Conservation (phyloP, 1,139 yeast genomes). For the Sporopachydermia cereana region DNA sequence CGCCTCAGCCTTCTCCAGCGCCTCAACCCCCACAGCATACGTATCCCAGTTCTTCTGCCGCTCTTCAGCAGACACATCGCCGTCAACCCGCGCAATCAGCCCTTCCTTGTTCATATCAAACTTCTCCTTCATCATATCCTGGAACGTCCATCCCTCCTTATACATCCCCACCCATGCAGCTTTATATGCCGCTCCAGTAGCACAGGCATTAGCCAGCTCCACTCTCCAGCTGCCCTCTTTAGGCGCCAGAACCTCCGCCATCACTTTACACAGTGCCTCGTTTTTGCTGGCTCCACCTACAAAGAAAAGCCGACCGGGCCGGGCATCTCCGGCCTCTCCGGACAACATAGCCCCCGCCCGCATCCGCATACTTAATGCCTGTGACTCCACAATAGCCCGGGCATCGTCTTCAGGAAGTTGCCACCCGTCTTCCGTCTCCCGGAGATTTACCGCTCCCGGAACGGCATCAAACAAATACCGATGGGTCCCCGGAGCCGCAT, state of each 20-base stretch:
- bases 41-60: constrained; percentile 19
- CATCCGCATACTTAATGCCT: constrained; percentile 72
- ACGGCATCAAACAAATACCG: constrained; percentile 13
- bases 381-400: constrained; percentile 70
- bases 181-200: constrained; percentile 86
- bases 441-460: constrained; percentile 16
- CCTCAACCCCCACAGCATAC: constrained; percentile 22
- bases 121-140: constrained; percentile 30
- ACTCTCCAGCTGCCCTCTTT: constrained; percentile 54
- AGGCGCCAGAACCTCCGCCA: constrained; percentile 61
- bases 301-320: constrained; percentile 63
- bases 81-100: constrained; percentile 13
- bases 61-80: constrained; percentile 20
- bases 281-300: constrained; percentile 88
- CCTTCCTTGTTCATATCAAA: constrained; percentile 40
- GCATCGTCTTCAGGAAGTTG: constrained; percentile 49
- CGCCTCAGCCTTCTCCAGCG: constrained; percentile 23
- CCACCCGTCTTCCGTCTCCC: constrained; percentile 27
- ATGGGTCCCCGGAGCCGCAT: constrained; percentile 30
- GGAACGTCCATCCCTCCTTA: constrained; percentile 18
- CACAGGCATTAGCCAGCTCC: constrained; percentile 84
- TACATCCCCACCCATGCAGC: constrained; percentile 54
- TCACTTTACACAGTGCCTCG: constrained; percentile 49
- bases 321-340: constrained; percentile 17
- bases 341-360: constrained; percentile 66